phyloP scores from a whole-genome alignment of 2,329 filamentous ascomycete species.

The Colletotrichum sp. region DNA sequence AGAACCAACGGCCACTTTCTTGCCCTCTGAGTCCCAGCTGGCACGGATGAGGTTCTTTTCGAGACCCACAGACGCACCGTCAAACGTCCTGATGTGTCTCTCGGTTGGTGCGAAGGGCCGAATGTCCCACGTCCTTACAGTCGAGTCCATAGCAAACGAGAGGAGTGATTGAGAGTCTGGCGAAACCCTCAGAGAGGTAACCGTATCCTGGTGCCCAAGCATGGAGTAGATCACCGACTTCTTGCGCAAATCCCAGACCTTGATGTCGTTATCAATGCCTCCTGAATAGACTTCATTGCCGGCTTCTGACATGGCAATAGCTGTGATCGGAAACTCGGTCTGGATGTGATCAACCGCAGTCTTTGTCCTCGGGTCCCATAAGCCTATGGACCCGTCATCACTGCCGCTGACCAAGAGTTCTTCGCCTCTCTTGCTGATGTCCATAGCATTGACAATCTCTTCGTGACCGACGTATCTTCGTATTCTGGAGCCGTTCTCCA shows the following conservation, averaged over 20 bases:
- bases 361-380: slow-evolving; percentile 95
- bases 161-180: slow-evolving; percentile 90
- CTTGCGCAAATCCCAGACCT: slow-evolving; percentile 96
- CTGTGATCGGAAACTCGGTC: slow-evolving; percentile 91
- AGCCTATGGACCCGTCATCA: slow-evolving; percentile 91
- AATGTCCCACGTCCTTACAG: slow-evolving; percentile 94
- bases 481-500: slow-evolving; percentile 91
- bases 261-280: slow-evolving; percentile 96
- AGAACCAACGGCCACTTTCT: slow-evolving; percentile 86
- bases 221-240: slow-evolving; percentile 87
- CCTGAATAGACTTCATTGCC: slow-evolving; percentile 96
- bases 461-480: slow-evolving; percentile 92
- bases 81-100: slow-evolving; percentile 84
- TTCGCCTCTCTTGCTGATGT: slow-evolving; percentile 87
- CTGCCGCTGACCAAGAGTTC: slow-evolving; percentile 90
- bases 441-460: slow-evolving; percentile 92
- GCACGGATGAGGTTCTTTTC: slow-evolving; percentile 92
- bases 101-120: slow-evolving; percentile 91
- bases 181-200: slow-evolving; percentile 90
- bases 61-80: slow-evolving; percentile 85
- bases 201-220: slow-evolving; percentile 87
- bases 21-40: slow-evolving; percentile 87
- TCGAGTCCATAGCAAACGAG: slow-evolving; percentile 93
- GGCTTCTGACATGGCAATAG: slow-evolving; percentile 88
- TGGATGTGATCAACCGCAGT: slow-evolving; percentile 86